Base-by-base conservation (phyloP, 2,329 filamentous ascomycete species). In the Hypoxylon sp. region DNA sequence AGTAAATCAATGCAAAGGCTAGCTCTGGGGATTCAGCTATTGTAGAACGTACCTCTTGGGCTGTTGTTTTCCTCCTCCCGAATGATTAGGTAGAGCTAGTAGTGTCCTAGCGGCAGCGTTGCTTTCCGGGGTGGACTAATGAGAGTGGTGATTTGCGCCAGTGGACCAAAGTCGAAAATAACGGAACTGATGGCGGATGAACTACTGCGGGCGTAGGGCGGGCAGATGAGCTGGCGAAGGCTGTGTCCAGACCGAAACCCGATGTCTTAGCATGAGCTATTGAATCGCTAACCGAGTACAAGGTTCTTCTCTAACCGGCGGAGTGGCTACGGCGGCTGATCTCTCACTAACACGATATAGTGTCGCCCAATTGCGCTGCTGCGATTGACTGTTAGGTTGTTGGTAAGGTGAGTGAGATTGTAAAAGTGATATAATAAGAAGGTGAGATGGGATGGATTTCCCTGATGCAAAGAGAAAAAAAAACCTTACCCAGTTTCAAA, bases 101-200 rank as follows among this genome's bases (percentile, higher is more conserved):
- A 56, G 39, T 24, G n/a, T n/a, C 55, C 60, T 65, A 70, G 68
- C 63, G 62, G 69, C 65, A 70, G 66, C 58, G 58, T 69, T 67
- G 55, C 62, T 65, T 64, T 65, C 65, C 59, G 65, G 66, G 70
- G 64, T 65, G 64, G 60, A 58, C 59, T 67, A 67, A 62, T 61
- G 28, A 65, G 53, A 59, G 64, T 56, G 56, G 59, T 70, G 68
- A 70, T 71, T 66, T 68, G 70, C 63, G 65, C 67, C 67, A 67
- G 67, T 65, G 62, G 62, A 63, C 54, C 59, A 68, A 46, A 60
- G 56, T 65, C 37, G 62, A 63, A 67, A 64, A 67, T 41, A 61
- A 69, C 64, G 68, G 69, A 69, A 65, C 68, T 65, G 67, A 68
- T 68, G 70, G 68, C 64, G 68, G 69, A 72, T 72, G 68, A 71